Evolutionary conservation across 495 filamentous ascomycete species (phyloP).

Genomic region (Melanomma pulvis-pyrius): DNA sequence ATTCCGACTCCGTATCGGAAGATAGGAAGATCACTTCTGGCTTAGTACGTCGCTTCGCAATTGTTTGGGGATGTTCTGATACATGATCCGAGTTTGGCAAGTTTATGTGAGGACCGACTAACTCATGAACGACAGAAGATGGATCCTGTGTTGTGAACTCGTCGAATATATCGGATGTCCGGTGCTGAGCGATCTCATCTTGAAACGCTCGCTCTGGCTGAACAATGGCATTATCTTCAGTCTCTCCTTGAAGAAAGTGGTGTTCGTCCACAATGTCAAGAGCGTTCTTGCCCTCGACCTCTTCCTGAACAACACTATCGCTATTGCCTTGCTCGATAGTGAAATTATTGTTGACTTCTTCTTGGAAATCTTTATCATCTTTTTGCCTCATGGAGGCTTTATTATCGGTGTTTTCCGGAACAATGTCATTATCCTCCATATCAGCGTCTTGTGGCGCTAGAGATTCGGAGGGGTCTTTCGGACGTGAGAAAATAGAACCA

Average conservation of each 20-base stretch:
- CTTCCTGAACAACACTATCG: no score
- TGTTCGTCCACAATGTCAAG: neutral
- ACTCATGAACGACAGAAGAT: neutral
- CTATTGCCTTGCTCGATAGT: neutral
- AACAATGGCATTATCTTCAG: neutral
- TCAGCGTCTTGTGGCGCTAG: neutral
- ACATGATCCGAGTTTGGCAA: neutral
- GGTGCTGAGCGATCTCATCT: neutral
- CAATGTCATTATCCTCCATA: neutral
- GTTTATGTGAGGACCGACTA: neutral
- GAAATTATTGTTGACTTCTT: neutral
- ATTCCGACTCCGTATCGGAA: conserved; percentile 19
- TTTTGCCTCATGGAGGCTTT: neutral
- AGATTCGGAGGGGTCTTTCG: neutral
- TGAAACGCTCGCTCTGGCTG: neutral
- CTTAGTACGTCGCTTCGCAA: neutral
- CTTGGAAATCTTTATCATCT: neutral
- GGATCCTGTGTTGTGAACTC: neutral
- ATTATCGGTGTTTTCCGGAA: neutral
- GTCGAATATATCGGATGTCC: neutral
- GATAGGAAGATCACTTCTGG: conserved; percentile 22
- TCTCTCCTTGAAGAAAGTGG: neutral
- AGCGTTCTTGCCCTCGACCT: no score
- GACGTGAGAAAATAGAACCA: conserved; percentile 22
- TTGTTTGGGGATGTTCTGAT: neutral